Conservation (phyloP, 805 yeast genomes). For the Saccharomycopsis guyanensis region DNA sequence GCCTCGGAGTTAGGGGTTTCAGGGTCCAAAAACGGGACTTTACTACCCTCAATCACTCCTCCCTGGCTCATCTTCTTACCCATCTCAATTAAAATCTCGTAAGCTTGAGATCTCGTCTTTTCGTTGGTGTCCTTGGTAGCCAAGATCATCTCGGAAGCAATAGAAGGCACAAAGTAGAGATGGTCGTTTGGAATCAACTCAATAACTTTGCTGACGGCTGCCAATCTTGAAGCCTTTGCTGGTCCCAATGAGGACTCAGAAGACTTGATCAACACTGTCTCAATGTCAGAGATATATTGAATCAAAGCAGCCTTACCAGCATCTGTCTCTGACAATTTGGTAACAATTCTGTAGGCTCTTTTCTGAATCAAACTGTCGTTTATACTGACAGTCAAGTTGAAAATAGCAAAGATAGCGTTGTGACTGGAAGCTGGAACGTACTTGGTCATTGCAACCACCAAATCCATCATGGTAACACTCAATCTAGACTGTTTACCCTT, state of each 20-base stretch:
- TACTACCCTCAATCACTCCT: constrained; percentile 56
- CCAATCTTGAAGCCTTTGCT: constrained; percentile 73
- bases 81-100: constrained; percentile 67
- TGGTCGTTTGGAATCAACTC: constrained; percentile 56
- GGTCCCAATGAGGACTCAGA: constrained; percentile 54
- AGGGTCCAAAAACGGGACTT: constrained; percentile 59
- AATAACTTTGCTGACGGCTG: constrained; percentile 55
- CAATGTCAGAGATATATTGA: constrained; percentile 49
- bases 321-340: constrained; percentile 63
- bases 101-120: constrained; percentile 78
- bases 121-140: constrained; percentile 91
- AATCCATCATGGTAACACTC: constrained; percentile 84
- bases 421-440: constrained; percentile 68
- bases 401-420: constrained; percentile 69
- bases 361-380: constrained; percentile 71
- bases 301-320: constrained; percentile 49
- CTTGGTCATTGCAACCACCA: constrained; percentile 79
- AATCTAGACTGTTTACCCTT: constrained; percentile 38
- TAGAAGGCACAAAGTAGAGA: constrained; percentile 69
- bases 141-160: constrained; percentile 81
- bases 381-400: constrained; percentile 55
- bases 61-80: constrained; percentile 65
- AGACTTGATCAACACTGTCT: constrained; percentile 50
- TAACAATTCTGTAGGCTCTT: constrained; percentile 75
- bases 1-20: constrained; percentile 58